Evolutionary conservation across 331 rosid species (phyloP).

Genomic region (Dryas integrifolia): DNA sequence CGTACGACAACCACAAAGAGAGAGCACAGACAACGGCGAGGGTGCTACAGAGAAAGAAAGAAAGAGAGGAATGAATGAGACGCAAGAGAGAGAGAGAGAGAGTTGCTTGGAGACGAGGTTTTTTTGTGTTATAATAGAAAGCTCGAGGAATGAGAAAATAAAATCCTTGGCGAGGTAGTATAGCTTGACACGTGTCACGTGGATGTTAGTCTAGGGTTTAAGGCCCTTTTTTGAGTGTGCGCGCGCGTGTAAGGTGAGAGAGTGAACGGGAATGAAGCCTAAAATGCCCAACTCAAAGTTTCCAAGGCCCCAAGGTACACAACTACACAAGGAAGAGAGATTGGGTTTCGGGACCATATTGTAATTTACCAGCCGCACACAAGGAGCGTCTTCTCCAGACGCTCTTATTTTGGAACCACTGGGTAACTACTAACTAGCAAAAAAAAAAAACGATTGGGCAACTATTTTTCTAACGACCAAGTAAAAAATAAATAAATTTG

Average conservation of each 20-base stretch:
- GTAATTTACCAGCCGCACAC: too few species aligned
- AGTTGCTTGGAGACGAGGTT: conserved; percentile 17
- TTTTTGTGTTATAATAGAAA: not conserved
- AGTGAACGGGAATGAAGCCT: too few species aligned
- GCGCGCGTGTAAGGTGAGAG: not conserved
- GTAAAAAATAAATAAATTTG: too few species aligned
- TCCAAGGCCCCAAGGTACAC: too few species aligned
- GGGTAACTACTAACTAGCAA: too few species aligned
- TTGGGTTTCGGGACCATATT: not conserved
- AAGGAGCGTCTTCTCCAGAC: too few species aligned
- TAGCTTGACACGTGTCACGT: conserved; percentile 44
- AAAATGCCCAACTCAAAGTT: not conserved
- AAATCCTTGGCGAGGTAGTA: conserved; percentile 23
- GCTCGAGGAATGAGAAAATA: not conserved
- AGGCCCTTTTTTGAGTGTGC: not conserved
- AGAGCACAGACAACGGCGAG: not conserved
- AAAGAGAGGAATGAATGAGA: not conserved
- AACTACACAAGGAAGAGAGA: not conserved
- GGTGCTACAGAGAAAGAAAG: not conserved
- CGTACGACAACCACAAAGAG: not conserved
- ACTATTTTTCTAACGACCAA: too few species aligned
- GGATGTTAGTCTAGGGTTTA: conserved; percentile 47
- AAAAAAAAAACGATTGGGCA: too few species aligned
- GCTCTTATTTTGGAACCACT: too few species aligned
- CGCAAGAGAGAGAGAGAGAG: not conserved